Evolutionary conservation across 345 rosid species (phyloP), one percentile per base, ranked within the genome.

Genomic region (Salix purpurea): DNA sequence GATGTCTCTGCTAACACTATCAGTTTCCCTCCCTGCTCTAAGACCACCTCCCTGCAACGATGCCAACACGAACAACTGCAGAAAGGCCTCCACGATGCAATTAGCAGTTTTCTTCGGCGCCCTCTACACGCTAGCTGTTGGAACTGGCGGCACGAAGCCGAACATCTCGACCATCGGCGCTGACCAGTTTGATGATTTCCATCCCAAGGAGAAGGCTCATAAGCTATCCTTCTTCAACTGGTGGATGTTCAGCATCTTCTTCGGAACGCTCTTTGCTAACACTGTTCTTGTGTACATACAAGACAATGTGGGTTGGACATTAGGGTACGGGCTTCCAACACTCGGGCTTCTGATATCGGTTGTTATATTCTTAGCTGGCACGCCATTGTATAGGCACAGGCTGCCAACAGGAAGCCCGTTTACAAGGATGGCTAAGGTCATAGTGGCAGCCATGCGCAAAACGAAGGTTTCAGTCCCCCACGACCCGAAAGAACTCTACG

Each of bases 241-340:
- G 99, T 96, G 99, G 98, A 85, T 91, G 97, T 93, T 96, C 79
- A 87, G 96, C 86, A 91, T 93, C 69, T 96, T 93, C 83, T 84
- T 87, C 64, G 99, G 99, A 21, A 89, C 94, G 24, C 89, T 96
- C 40, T 93, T 96, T 36, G 94, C 98, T 58, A 90, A 93, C 84
- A 92, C 97, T 0, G 58, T 88, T 13, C 94, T 93, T 37, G 97
- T 96, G 6, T 96, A 93, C 78, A 79, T 93, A 67, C 98, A 96
- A 79, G 99, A 96, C 78, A 91, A 90, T 73, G 92, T 96, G 9
- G 99, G 98, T 0, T 96, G 97, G 98, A 68, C 90, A 0, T 72
- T 90, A 3, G 98, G 99, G 7, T 92, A 93, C 69, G 94, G 87
- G 4, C 90, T 96, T 66, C 98, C 98, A 0, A 88, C 97, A 10